Evolutionary conservation across 768 basidiomycete species (phyloP).

Genomic region (Phlebiopsis flavidoalba): DNA sequence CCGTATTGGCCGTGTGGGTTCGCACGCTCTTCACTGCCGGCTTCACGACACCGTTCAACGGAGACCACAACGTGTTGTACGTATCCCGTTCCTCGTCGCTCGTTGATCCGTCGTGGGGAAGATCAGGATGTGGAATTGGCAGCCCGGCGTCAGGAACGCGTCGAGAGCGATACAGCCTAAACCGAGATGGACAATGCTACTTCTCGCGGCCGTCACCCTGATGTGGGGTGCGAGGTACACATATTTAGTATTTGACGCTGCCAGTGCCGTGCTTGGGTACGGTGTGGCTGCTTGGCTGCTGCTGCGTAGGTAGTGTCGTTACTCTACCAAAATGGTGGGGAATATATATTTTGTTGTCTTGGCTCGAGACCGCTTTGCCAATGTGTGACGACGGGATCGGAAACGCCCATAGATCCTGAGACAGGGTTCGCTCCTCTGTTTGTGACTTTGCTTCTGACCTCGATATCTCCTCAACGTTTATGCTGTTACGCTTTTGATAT

Average conservation of each 20-base stretch:
- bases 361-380: too few species aligned
- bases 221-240: constrained; percentile 62
- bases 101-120: constrained; percentile 49
- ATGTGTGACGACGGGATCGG: too few species aligned
- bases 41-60: constrained; percentile 74
- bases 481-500: not conserved
- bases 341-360: not conserved
- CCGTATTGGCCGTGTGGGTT: constrained; percentile 85
- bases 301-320: not conserved
- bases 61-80: constrained; percentile 70
- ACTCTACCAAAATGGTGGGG: not conserved
- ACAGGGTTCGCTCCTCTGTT: too few species aligned
- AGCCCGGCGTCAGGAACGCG: not conserved
- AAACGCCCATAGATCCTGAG: too few species aligned
- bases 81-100: constrained; percentile 60
- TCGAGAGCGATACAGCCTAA: not conserved
- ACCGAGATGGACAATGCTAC: constrained; percentile 48
- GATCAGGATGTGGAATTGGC: constrained; percentile 34
- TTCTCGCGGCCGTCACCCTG: constrained; percentile 50
- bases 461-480: not conserved
- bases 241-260: constrained; percentile 61
- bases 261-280: constrained; percentile 43
- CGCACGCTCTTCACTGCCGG: constrained; percentile 80
- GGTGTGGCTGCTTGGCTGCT: constrained; percentile 20
- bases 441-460: too few species aligned